These are phyloP conservation scores for Rhizopogon vulgaris DNA, from an alignment of 768 basidiomycete genomes.

Conservation along the genomic window DNA sequence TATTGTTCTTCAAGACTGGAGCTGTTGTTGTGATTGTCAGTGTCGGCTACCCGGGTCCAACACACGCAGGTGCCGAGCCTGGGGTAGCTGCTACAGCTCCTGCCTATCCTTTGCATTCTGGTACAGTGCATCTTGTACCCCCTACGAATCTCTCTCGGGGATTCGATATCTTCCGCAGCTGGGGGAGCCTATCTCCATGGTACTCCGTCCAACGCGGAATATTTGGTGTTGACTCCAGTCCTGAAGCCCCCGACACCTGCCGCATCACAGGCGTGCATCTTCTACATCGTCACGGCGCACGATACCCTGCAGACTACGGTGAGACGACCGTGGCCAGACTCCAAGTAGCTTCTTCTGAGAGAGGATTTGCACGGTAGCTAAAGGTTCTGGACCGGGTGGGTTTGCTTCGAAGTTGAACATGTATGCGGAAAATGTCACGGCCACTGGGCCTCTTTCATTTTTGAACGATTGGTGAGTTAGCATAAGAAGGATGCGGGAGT, in stretches of 20 bases:
- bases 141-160: constrained; percentile 23
- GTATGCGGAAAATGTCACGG: constrained; percentile 47
- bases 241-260: constrained; percentile 64
- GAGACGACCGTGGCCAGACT: constrained; percentile 12
- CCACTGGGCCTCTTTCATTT: constrained; percentile 57
- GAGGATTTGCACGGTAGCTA: constrained; percentile 6
- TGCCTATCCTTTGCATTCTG: constrained; percentile 64
- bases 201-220: constrained; percentile 54
- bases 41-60: constrained; percentile 25
- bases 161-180: constrained; percentile 63
- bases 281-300: constrained; percentile 72
- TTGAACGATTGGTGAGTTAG: constrained; percentile 66
- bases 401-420: constrained; percentile 46
- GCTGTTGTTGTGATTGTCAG: constrained; percentile 13
- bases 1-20: background rate
- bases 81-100: constrained; percentile 55
- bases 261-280: constrained; percentile 67
- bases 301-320: constrained; percentile 34
- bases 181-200: constrained; percentile 81
- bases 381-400: constrained; percentile 36
- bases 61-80: constrained; percentile 15
- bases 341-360: constrained; percentile 14
- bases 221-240: constrained; percentile 66
- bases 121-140: constrained; percentile 45
- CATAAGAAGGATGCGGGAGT: background rate